Conservation (phyloP, 208 protist species). For the Kentomonas sorsogonicus region DNA sequence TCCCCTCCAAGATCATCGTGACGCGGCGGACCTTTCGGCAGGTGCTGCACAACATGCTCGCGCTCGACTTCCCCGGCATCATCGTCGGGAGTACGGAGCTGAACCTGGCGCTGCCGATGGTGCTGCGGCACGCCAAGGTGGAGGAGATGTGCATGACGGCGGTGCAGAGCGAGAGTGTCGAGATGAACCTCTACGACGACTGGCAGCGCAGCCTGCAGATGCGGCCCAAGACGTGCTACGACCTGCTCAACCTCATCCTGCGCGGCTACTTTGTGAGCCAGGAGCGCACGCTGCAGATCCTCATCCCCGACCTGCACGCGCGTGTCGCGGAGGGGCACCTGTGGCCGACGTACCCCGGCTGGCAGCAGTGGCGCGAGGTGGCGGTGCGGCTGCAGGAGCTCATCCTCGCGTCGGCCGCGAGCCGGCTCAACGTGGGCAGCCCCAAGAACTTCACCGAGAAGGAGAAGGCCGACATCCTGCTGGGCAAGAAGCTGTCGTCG, state of each 20-base stretch:
- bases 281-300: constrained; percentile 95
- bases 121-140: constrained; percentile 99
- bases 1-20: constrained; percentile 99
- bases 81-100: constrained; percentile 99
- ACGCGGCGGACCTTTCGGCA: constrained; percentile 97
- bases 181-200: constrained; percentile 99
- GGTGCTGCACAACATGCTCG: constrained; percentile 91
- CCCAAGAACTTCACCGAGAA: constrained; percentile 98
- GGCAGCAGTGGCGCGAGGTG: constrained; percentile 99
- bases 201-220: constrained; percentile 97
- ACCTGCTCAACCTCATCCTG: constrained; percentile 98
- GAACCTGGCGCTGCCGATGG: constrained; percentile 98
- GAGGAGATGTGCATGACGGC: constrained; percentile 99
- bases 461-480: constrained; percentile 99
- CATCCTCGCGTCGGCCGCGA: constrained; percentile 99
- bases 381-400: constrained; percentile 99
- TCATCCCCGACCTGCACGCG: constrained; percentile 96
- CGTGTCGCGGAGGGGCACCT: constrained; percentile 97
- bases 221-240: constrained; percentile 98
- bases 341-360: constrained; percentile 97
- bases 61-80: constrained; percentile 99
- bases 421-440: constrained; percentile 99
- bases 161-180: constrained; percentile 97
- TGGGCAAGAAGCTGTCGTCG: constrained; percentile 99
- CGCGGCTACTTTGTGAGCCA: constrained; percentile 98